A percentile compares a stretch with the other conserved stretches of the same genome.
phyloP scores from a whole-genome alignment of 2,329 filamentous ascomycete genomes.

The Penicillium sp. region DNA sequence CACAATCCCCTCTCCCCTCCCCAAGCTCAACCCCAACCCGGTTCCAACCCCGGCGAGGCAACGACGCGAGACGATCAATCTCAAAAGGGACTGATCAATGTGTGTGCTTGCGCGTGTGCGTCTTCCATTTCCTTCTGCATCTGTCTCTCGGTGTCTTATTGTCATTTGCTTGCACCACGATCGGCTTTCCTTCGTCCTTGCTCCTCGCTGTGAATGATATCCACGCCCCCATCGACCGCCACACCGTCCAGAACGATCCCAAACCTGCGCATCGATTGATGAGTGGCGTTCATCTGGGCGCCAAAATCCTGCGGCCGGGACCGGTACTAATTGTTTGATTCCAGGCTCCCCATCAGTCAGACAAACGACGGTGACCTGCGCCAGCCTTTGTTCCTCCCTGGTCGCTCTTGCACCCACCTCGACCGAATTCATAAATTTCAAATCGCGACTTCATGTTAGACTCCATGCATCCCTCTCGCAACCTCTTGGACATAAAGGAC shows the following conservation, averaged over 20 bases:
- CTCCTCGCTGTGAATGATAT: slow-evolving; percentile 22
- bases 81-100: slow-evolving; percentile 26
- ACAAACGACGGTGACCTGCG: slow-evolving; percentile 25
- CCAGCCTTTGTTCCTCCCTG: slow-evolving; percentile 17
- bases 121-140: slow-evolving; percentile 2
- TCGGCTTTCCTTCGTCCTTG: not conserved
- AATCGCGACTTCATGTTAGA: slow-evolving; percentile 22
- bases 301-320: slow-evolving; percentile 15
- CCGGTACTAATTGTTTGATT: slow-evolving; percentile 15
- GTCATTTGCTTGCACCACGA: not conserved
- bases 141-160: not conserved
- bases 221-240: slow-evolving; percentile 15
- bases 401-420: slow-evolving; percentile 16
- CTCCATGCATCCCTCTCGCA: slow-evolving; percentile 38
- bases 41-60: slow-evolving; percentile 5
- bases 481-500: slow-evolving; percentile 27
- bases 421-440: slow-evolving; percentile 35
- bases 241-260: slow-evolving; percentile 5
- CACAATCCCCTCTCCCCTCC: slow-evolving; percentile 16
- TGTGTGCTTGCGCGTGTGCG: slow-evolving; percentile 12
- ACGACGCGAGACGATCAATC: slow-evolving; percentile 11
- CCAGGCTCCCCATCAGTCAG: slow-evolving; percentile 16
- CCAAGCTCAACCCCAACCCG: slow-evolving; percentile 9
- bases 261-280: slow-evolving; percentile 3
- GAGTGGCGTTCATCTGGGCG: slow-evolving; percentile 15